phyloP scores from a whole-genome alignment of 208 protist genomes.

The Tritrichomonas musculus region DNA sequence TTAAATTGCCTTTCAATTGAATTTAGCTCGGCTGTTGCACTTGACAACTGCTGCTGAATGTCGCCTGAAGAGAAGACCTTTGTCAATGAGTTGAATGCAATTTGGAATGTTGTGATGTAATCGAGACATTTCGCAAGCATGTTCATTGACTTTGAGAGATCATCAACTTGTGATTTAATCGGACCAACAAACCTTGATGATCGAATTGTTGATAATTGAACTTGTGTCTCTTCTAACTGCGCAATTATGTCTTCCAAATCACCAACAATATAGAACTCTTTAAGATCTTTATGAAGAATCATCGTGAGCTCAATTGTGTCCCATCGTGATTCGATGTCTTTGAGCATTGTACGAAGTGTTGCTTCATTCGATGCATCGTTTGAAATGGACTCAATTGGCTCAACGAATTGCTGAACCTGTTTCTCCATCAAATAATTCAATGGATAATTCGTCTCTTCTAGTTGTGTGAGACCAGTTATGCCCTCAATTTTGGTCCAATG shows the following conservation, averaged over 20 bases:
- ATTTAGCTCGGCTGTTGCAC: neutral
- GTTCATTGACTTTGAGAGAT: neutral
- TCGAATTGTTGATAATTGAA: neutral
- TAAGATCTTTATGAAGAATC: conserved; percentile 64
- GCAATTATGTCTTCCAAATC: conserved; percentile 16
- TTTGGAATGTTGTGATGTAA: neutral
- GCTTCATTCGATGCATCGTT: conserved; percentile 35
- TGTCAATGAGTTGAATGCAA: neutral
- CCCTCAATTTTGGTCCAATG: conserved; percentile 40
- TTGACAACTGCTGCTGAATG: neutral
- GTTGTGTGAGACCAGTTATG: conserved; percentile 25
- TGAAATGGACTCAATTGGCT: neutral
- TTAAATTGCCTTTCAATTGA: conserved; percentile 50
- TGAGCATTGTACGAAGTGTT: neutral
- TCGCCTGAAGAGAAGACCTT: neutral
- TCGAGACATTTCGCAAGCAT: neutral
- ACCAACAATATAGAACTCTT: conserved; percentile 15
- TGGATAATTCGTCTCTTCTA: neutral
- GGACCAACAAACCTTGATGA: conserved; percentile 18
- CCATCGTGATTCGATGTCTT: conserved; percentile 27
- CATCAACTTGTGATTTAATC: conserved; percentile 11
- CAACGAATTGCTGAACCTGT: neutral
- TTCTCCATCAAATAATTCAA: neutral
- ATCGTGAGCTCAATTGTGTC: conserved; percentile 71
- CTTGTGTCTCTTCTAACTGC: neutral